Evolutionary conservation across 2,329 filamentous ascomycete species (phyloP).

Genomic region (Epichloe gansuensis): DNA sequence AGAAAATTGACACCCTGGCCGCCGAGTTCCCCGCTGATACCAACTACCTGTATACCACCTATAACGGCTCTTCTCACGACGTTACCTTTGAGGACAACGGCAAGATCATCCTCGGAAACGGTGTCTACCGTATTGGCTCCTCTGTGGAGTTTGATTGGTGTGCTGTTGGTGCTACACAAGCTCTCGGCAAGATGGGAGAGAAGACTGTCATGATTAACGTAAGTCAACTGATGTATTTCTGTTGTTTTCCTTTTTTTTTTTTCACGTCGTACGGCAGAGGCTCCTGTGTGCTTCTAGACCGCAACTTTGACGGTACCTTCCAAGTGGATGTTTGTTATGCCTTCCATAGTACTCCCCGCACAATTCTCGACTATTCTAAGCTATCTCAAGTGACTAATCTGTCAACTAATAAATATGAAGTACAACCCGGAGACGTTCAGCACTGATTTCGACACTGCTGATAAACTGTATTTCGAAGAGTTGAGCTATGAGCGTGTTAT

Average conservation of each 20-base stretch:
- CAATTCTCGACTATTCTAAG: too few species aligned
- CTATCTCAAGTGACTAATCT: neutral
- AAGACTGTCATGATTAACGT: conserved; percentile 97
- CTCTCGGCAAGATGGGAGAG: conserved; percentile 74
- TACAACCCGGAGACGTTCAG: conserved; percentile 69
- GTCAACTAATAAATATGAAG: conserved; percentile 11
- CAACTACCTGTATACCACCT: conserved; percentile 95
- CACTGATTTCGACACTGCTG: conserved; percentile 81
- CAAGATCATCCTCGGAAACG: conserved; percentile 77
- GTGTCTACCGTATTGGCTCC: conserved; percentile 94
- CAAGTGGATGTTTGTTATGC: too few species aligned
- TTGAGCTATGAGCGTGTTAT: conserved; percentile 94
- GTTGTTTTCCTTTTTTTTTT: neutral
- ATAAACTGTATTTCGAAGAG: conserved; percentile 94
- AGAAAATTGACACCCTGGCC: conserved; percentile 95
- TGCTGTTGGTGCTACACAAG: conserved; percentile 77
- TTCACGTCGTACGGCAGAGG: neutral
- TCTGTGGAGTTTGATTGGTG: conserved; percentile 99
- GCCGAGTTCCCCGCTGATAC: conserved; percentile 92
- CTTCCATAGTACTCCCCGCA: too few species aligned
- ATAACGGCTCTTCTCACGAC: conserved; percentile 90
- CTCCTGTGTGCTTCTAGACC: neutral
- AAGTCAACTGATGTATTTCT: conserved; percentile 18
- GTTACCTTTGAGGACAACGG: conserved; percentile 89
- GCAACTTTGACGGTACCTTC: too few species aligned